phyloP scores from a whole-genome alignment of 805 yeast genomes.

The Candida nonsorbophila region DNA sequence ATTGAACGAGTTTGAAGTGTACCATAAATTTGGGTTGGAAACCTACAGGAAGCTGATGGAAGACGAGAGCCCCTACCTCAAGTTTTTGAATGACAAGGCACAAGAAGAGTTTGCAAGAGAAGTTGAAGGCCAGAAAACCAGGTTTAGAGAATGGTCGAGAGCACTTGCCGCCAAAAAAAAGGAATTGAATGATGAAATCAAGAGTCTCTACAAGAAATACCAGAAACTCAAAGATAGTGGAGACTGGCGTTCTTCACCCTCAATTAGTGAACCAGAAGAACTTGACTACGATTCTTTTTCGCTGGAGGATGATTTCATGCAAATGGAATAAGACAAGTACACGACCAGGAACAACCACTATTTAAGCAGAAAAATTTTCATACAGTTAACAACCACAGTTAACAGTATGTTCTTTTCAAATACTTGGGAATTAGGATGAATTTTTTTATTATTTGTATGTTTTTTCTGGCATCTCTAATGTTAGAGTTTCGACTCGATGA shows the following conservation, averaged over 20 bases:
- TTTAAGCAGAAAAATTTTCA: too few relatives aligned
- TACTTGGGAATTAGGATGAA: conserved; percentile 37
- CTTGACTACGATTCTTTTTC: too few relatives aligned
- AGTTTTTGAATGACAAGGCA: conserved; percentile 38
- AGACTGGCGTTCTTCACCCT: too few relatives aligned
- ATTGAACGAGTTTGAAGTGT: conserved; percentile 2
- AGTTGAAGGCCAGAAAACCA: conserved; percentile 39
- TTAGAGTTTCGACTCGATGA: conserved; percentile 79
- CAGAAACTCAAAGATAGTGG: conserved; percentile 27
- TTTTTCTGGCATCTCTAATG: conserved; percentile 94
- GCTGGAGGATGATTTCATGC: too few relatives aligned
- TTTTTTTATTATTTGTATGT: conserved; percentile 31
- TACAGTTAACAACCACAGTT: too few relatives aligned
- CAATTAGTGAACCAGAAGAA: too few relatives aligned
- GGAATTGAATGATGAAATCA: conserved; percentile 52
- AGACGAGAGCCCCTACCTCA: too few relatives aligned
- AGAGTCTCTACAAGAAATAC: conserved; percentile 30
- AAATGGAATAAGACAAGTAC: too few relatives aligned
- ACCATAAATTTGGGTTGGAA: neutral
- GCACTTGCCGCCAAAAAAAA: conserved; percentile 51
- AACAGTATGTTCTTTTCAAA: too few relatives aligned
- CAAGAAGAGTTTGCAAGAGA: conserved; percentile 40
- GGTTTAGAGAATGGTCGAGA: conserved; percentile 59
- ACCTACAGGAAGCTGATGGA: too few relatives aligned
- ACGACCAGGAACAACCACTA: too few relatives aligned